Evolutionary conservation across 805 yeast genomes (phyloP), one percentile per base, ranked within the genome.

Genomic region (Candida anglica): DNA sequence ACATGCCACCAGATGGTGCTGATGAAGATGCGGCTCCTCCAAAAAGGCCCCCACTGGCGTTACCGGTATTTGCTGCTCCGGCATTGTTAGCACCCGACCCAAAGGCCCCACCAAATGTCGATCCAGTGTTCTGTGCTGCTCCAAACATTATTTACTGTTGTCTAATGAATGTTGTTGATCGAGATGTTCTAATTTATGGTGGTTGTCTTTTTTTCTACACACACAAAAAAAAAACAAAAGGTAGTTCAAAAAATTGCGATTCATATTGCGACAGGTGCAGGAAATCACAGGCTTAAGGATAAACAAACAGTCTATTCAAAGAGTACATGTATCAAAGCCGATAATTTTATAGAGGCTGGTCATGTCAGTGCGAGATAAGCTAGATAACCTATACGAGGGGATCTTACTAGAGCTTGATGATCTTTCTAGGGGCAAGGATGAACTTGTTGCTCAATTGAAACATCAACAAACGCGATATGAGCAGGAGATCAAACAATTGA

Each of bases 1-100:
- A 46, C 16, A 44, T 32, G 16, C 50, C 44, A 28, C 53, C 42
- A 18, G 34, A 19, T 15, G 21, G 10, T 22, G 14, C 28, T 19
- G 17, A 14, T 14, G 18, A 20, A 13, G 4, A 9, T 5, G 17
- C 19, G 19, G 15, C 24, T 20, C 27, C n/a, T 15, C 30, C 32
- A 22, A 33, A 33, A 28, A 29, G 32, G 8, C 32, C 32, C 5
- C 36, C 32, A 8, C 31, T 27, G 15, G 39, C 29, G 33, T 34
- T 36, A 24, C 32, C 33, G 10, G 26, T 6, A 19, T 11, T 14
- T 14, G 30, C 48, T 9, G n/a, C n/a, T n/a, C 38, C 39, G 15
- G 40, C 15, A 17, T 30, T 38, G 18, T 30, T 25, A 9, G 22
- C n/a, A n/a, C n/a, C 23, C 19, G 27, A 14, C 19, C 35, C 27